phyloP scores from a whole-genome alignment of 495 filamentous ascomycete genomes.

The Aspergillus conjunctus region DNA sequence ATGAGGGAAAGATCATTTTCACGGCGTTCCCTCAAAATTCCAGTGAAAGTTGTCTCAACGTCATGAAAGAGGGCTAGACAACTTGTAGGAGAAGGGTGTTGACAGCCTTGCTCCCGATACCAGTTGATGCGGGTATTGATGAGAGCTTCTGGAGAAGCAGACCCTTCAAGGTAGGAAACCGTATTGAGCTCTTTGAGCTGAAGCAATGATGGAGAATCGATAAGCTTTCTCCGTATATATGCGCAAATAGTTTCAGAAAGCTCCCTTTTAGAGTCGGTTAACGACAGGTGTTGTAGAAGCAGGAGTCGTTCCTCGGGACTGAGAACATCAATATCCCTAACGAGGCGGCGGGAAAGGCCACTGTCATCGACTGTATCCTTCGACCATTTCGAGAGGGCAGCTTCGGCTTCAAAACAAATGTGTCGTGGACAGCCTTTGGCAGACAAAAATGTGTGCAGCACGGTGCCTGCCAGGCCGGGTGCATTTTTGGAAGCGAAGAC shows the following conservation, averaged over 20 bases:
- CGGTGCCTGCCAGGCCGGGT: constrained; percentile 49
- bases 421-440: constrained; percentile 50
- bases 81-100: constrained; percentile 39
- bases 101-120: constrained; percentile 51
- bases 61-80: constrained; percentile 51
- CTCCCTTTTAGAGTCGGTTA: constrained; percentile 37
- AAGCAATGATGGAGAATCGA: constrained; percentile 51
- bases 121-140: constrained; percentile 52
- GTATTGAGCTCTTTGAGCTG: constrained; percentile 55
- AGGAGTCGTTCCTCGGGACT: constrained; percentile 55
- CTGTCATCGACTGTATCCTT: constrained; percentile 35
- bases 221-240: constrained; percentile 50
- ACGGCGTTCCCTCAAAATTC: constrained; percentile 44
- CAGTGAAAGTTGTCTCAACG: constrained; percentile 41
- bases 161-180: constrained; percentile 51
- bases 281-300: constrained; percentile 51
- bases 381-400: constrained; percentile 44
- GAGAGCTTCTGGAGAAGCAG: constrained; percentile 43
- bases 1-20: constrained; percentile 46
- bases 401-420: constrained; percentile 55
- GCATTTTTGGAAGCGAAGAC: constrained; percentile 60
- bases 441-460: constrained; percentile 61
- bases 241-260: constrained; percentile 38
- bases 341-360: constrained; percentile 47
- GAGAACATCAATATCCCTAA: constrained; percentile 56